A percentile compares a stretch with the other conserved stretches of the same genome.
Evolutionary conservation across 2,329 filamentous ascomycete genomes (phyloP).

Genomic region (Pseudogymnoascus sp.): DNA sequence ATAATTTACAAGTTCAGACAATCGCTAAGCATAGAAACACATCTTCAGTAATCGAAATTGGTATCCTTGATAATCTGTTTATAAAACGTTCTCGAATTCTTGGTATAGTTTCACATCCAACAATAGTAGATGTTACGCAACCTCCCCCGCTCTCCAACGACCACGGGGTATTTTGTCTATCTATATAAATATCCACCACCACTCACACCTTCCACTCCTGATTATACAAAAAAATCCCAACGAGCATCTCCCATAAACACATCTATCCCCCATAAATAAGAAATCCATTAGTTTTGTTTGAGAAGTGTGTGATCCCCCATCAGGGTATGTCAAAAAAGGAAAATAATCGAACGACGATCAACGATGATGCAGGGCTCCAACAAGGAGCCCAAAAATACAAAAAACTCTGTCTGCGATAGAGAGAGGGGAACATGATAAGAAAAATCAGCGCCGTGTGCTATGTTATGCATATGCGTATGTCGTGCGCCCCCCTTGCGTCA

Average conservation of each 20-base stretch:
- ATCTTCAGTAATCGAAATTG: too few relatives aligned
- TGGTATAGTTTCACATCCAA: too few relatives aligned
- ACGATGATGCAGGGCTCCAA: background rate
- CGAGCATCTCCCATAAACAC: background rate
- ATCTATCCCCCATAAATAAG: background rate
- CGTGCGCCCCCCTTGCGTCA: background rate
- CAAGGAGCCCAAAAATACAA: too few relatives aligned
- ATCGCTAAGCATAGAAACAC: too few relatives aligned
- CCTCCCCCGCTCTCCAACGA: background rate
- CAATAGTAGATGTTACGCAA: too few relatives aligned
- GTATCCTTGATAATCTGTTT: too few relatives aligned
- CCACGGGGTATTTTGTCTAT: conserved; percentile 9
- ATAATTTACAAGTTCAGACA: too few relatives aligned
- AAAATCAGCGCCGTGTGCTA: conserved; percentile 1
- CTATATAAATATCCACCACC: background rate
- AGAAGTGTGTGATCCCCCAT: background rate
- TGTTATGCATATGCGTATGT: conserved; percentile 1
- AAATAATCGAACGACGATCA: background rate
- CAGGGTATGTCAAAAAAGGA: background rate
- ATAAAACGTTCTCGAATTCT: too few relatives aligned
- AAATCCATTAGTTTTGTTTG: conserved; percentile 4
- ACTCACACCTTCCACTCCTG: conserved; percentile 8
- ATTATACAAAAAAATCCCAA: background rate
- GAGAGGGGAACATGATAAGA: background rate
- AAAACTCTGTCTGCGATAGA: background rate